Evolutionary conservation across 2,329 filamentous ascomycete species (phyloP), one percentile per base, ranked within the genome.

Genomic region (Botryosphaeria dothidea): DNA sequence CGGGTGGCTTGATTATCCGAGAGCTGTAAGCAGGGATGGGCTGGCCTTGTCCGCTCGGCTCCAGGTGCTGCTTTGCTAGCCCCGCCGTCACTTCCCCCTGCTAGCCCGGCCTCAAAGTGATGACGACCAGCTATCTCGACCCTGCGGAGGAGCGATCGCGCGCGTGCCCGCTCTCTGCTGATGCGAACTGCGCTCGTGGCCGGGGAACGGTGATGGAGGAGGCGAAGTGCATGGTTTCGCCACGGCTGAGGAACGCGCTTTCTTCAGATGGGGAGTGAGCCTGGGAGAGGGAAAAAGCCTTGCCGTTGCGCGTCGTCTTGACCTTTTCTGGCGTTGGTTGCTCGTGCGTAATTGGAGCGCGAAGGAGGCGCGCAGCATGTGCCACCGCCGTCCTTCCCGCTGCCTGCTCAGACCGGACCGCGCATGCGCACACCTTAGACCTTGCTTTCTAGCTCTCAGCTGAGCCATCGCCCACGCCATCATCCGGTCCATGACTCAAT

Each of bases 1-100:
- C 49, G 27, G 49, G 49, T 52, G 49, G 49, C 49, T 52, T 52
- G 29, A 52, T 52, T 52, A 52, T 52, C 49, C 49, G 49, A 52
- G 49, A 15, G 46, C 23, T 25, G 13, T 13, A 11, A 3, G 29
- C 49, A 52, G 29, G 48, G 48, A 31, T 31, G 2, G 7, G n/a
- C 9, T 48, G 43, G 17, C 19, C 19, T 23, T 19, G 6, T 23
- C n/a, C 46, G 7, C 46, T 29, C 46, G 46, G 46, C 46, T 25
- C 23, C 23, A 23, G 31, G 11, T 34, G 31, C 31, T 49, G 46
- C 25, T 49, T 9, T 11, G 7, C 45, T 48, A 25, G 45, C 45
- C n/a, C n/a, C n/a, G 19, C 45, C 21, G 21, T 21, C 15, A 23
- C 21, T 25, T 9, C 7, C 21, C 7, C 7, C 31, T 11, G 31